A percentile compares a stretch with the other conserved stretches of the same genome.
phyloP scores from a whole-genome alignment of 176 grass and related monocot genomes.

The Rhynchospora pubera region DNA sequence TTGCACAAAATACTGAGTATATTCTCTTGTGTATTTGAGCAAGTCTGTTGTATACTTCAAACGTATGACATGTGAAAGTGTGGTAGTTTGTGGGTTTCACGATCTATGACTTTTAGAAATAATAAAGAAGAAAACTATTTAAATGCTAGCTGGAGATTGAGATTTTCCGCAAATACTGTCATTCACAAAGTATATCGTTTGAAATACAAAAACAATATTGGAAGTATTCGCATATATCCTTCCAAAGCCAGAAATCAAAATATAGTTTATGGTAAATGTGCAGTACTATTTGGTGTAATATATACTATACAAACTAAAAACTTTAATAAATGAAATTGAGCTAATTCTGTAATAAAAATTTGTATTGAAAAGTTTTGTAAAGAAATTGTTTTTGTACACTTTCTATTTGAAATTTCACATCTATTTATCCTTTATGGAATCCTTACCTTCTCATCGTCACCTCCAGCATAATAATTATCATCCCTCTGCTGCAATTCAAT shows the following conservation, averaged over 20 bases:
- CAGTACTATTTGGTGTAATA: neutral
- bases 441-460: slow-evolving; percentile 42
- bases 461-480: slow-evolving; percentile 23
- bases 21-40: neutral
- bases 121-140: neutral
- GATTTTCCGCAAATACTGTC: neutral
- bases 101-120: neutral
- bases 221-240: no score
- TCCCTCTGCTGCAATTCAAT: slow-evolving; percentile 58
- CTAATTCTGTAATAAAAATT: neutral
- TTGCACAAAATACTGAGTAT: neutral
- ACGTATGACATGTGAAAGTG: neutral
- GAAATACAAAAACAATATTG: no score
- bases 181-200: no score
- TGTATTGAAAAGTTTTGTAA: neutral
- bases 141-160: neutral
- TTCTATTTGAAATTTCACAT: neutral
- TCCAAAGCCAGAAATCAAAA: neutral
- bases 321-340: neutral
- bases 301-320: neutral
- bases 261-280: neutral
- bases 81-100: slow-evolving; percentile 5
- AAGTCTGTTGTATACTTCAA: neutral
- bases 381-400: neutral
- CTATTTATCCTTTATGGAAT: neutral